Conservation (phyloP, 164 flowering plant genomes). For the Aristolochia californica region DNA sequence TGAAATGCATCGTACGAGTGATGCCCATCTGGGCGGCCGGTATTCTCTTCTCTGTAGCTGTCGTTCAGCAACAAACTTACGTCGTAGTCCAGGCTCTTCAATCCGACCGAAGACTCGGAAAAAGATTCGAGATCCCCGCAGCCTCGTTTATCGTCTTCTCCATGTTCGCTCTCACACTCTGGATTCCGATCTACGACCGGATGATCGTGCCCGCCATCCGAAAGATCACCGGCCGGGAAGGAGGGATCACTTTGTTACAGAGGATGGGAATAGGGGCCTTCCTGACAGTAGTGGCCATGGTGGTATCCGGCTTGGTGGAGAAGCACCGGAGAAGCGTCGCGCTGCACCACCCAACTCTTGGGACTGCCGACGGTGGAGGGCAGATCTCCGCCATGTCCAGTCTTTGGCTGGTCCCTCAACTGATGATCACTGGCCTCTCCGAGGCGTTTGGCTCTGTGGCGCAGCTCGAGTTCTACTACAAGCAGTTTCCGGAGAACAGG, state of each 20-base stretch:
- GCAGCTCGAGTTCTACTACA: conserved; percentile 50
- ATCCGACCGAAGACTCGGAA: conserved; percentile 33
- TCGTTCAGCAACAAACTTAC: conserved; percentile 30
- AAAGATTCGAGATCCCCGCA: conserved; percentile 36
- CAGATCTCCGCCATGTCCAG: conserved; percentile 40
- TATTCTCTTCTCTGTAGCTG: conserved; percentile 24
- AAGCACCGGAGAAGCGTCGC: conserved; percentile 26
- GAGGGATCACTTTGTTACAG: conserved; percentile 51
- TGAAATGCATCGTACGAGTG: conserved; percentile 59
- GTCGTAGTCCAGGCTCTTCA: conserved; percentile 49
- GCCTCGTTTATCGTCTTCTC: conserved; percentile 39
- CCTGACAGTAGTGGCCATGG: conserved; percentile 25
- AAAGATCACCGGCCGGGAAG: conserved; percentile 24
- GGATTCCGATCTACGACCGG: conserved; percentile 58
- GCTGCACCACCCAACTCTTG: conserved; percentile 16
- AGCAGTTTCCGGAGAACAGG: conserved; percentile 71
- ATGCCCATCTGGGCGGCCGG: conserved; percentile 60
- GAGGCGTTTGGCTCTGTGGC: conserved; percentile 42
- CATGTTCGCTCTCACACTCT: conserved; percentile 41
- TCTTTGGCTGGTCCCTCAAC: conserved; percentile 45
- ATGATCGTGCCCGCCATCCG: conserved; percentile 32
- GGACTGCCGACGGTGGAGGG: conserved; percentile 17
- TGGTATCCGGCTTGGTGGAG: conserved; percentile 38
- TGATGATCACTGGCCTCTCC: conserved; percentile 33
- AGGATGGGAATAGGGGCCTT: conserved; percentile 43